Percentiles rank a stretch among this genome's conserved stretches.
Conservation (phyloP, 176 grass and related monocot genomes). For the Calamus simplicifolius region DNA sequence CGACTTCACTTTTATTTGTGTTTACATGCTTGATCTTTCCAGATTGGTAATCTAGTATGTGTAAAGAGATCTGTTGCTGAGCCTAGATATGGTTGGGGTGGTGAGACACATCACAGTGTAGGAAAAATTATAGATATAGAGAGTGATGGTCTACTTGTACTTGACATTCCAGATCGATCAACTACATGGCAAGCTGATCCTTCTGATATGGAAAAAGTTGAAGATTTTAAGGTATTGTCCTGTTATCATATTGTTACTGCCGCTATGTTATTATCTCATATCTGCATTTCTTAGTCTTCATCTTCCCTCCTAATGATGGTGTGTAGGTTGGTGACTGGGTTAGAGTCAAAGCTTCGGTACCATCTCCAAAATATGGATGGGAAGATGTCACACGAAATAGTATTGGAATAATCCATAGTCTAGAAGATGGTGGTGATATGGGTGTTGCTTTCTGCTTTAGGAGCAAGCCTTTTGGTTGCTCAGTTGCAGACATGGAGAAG, state of each 20-base stretch:
- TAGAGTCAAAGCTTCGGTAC: slow-evolving; percentile 84
- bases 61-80: slow-evolving; percentile 96
- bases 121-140: slow-evolving; percentile 93
- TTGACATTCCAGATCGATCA: slow-evolving; percentile 71
- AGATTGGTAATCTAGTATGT: slow-evolving; percentile 97
- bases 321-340: slow-evolving; percentile 93
- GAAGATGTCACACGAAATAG: slow-evolving; percentile 87
- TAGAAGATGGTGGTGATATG: slow-evolving; percentile 95
- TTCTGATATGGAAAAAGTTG: slow-evolving; percentile 97
- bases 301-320: slow-evolving; percentile 4
- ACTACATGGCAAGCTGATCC: slow-evolving; percentile 80
- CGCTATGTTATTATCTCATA: neutral
- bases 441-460: slow-evolving; percentile 92
- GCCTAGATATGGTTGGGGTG: slow-evolving; percentile 93
- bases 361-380: slow-evolving; percentile 99
- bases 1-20: slow-evolving; percentile 20
- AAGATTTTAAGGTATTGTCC: slow-evolving; percentile 66
- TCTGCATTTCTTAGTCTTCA: slow-evolving; percentile 3
- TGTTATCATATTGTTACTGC: slow-evolving; percentile 5
- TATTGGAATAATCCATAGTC: slow-evolving; percentile 86
- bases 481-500: slow-evolving; percentile 88
- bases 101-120: slow-evolving; percentile 98
- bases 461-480: slow-evolving; percentile 77
- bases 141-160: slow-evolving; percentile 69
- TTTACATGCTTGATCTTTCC: slow-evolving; percentile 19